Evolutionary conservation across 129 eudicot species (phyloP).

Genomic region (Rutidosis leptorrhynchoides): DNA sequence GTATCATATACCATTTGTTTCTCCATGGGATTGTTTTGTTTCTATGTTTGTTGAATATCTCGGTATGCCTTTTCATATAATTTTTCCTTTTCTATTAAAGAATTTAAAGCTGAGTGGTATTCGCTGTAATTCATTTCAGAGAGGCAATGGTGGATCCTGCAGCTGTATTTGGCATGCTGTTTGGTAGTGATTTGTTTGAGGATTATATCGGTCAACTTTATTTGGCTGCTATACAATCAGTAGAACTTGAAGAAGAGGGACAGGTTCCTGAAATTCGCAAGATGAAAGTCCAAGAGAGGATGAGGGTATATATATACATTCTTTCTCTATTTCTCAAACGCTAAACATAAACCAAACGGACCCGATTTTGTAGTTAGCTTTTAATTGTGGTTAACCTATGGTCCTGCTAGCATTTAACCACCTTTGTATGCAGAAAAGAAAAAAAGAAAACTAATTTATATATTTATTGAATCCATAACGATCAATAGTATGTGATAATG

Average conservation of each 20-base stretch:
- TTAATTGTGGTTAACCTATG: neutral
- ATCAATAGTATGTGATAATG: neutral
- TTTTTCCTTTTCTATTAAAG: neutral
- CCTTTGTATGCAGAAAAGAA: neutral
- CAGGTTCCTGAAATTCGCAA: conserved; percentile 53
- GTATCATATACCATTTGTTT: conserved; percentile 21
- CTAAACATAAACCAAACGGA: neutral
- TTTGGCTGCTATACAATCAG: conserved; percentile 55
- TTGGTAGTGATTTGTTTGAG: conserved; percentile 82
- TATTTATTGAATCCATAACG: neutral
- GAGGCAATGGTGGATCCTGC: conserved; percentile 89
- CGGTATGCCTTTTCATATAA: neutral
- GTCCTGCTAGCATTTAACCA: neutral
- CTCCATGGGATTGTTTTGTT: neutral
- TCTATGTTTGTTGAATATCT: neutral
- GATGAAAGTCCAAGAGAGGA: conserved; percentile 70
- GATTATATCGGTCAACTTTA: conserved; percentile 82
- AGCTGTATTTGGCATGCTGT: conserved; percentile 84
- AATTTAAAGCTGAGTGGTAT: neutral
- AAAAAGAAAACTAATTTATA: neutral
- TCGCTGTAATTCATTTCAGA: conserved; percentile 34
- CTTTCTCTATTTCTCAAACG: neutral
- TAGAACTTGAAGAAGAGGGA: conserved; percentile 60
- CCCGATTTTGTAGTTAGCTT: neutral
- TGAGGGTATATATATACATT: conserved; percentile 44